phyloP scores from a whole-genome alignment of 208 protist genomes.

The Wallacemonas sp. region DNA sequence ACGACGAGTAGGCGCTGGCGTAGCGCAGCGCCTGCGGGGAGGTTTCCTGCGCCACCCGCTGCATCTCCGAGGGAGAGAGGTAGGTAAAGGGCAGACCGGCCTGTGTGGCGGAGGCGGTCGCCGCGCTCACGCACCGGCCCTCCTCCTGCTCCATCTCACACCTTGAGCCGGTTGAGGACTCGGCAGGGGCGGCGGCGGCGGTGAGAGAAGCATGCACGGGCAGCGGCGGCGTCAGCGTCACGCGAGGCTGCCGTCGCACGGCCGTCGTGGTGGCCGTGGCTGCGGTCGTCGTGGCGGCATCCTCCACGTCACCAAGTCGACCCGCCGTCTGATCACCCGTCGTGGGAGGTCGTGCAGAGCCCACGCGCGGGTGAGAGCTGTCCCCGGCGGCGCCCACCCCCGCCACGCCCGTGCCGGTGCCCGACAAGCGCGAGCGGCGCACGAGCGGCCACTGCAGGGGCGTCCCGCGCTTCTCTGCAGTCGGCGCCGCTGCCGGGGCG shows the following conservation, averaged over 20 bases:
- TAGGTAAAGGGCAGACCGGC: neutral
- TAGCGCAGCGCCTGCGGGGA: conserved; percentile 9
- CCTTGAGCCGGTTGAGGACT: too few species aligned
- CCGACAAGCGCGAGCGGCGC: conserved; percentile 5
- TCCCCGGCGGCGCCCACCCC: neutral
- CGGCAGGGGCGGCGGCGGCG: too few species aligned
- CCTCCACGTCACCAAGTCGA: neutral
- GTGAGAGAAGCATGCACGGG: too few species aligned
- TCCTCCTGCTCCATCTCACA: too few species aligned
- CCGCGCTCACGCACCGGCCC: neutral
- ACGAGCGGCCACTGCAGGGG: conserved; percentile 19
- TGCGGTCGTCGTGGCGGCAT: neutral
- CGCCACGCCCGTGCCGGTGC: neutral
- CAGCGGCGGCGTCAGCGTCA: too few species aligned
- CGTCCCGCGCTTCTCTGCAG: conserved; percentile 5
- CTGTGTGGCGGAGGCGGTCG: neutral
- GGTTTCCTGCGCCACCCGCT: neutral
- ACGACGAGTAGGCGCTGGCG: conserved; percentile 10
- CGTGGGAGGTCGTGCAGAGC: neutral
- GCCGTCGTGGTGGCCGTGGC: too few species aligned
- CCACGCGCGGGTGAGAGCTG: neutral
- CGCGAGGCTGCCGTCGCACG: too few species aligned
- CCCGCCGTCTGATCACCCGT: neutral
- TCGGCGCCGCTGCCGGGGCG: conserved; percentile 1
- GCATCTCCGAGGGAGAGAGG: too few species aligned